These are phyloP conservation scores for Carex kokanica DNA, from an alignment of 176 grass and related monocot genomes.

Conservation along the genomic window DNA sequence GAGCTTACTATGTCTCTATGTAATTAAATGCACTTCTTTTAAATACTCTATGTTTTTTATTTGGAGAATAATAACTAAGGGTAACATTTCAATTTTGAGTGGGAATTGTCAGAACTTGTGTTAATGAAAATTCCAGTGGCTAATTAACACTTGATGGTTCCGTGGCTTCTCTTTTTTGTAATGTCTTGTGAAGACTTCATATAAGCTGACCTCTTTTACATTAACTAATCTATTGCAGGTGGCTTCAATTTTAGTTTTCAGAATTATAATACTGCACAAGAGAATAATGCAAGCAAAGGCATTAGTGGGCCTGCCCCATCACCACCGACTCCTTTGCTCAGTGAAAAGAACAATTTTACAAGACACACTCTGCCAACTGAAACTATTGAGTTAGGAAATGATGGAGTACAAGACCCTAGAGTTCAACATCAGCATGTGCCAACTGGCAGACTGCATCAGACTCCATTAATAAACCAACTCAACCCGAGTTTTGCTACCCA, in stretches of 20 bases:
- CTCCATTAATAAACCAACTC: not conserved
- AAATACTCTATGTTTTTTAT: not conserved
- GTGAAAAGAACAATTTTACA: constrained; percentile 25
- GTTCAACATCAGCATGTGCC: not conserved
- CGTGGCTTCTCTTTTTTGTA: not conserved
- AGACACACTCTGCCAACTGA: not conserved
- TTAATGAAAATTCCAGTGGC: not conserved
- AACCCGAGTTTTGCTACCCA: not conserved
- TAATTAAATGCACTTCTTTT: not conserved
- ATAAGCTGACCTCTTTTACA: not conserved
- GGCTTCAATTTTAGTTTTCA: not conserved
- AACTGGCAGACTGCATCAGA: constrained; percentile 6
- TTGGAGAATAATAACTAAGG: not conserved
- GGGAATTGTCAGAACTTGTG: not conserved
- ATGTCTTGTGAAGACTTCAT: not conserved
- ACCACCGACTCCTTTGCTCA: not conserved
- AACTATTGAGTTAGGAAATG: constrained; percentile 5
- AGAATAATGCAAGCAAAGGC: constrained; percentile 17
- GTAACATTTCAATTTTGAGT: not conserved
- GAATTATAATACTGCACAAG: constrained; percentile 15
- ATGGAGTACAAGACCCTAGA: not conserved
- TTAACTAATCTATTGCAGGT: not conserved
- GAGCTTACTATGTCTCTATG: not conserved
- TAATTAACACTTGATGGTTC: not conserved
- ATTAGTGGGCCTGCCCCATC: not conserved